These are phyloP conservation scores for Tetracladium maxilliforme DNA, from an alignment of 2,329 filamentous ascomycete species.

Conservation along the genomic window DNA sequence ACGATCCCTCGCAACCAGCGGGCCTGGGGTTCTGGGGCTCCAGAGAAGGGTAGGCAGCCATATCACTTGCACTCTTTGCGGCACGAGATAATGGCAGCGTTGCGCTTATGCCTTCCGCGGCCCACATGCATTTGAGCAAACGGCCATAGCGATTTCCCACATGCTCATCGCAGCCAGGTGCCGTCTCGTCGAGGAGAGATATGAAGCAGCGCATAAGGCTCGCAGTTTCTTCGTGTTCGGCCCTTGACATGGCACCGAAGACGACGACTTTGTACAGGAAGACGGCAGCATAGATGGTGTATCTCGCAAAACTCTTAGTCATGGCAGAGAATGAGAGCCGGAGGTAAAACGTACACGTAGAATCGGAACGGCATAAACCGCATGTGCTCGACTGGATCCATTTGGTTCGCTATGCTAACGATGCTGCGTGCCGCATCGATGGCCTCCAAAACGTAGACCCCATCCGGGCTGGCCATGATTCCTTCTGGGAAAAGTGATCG, in stretches of 20 bases:
- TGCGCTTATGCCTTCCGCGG: too few species aligned
- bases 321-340: not conserved
- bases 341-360: slow-evolving; percentile 2
- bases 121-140: slow-evolving; percentile 2
- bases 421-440: slow-evolving; percentile 6
- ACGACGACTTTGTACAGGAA: slow-evolving; percentile 2
- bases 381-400: slow-evolving; percentile 2
- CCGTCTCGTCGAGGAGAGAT: slow-evolving; percentile 1
- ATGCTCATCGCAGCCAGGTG: slow-evolving; percentile 1
- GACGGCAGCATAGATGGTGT: slow-evolving; percentile 2
- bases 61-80: too few species aligned
- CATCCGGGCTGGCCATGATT: slow-evolving; percentile 7
- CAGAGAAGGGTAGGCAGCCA: too few species aligned
- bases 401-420: slow-evolving; percentile 3
- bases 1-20: too few species aligned
- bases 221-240: slow-evolving; percentile 1
- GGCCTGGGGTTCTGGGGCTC: too few species aligned
- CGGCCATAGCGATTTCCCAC: slow-evolving; percentile 2
- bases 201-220: slow-evolving; percentile 1
- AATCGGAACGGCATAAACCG: slow-evolving; percentile 2
- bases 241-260: slow-evolving; percentile 2
- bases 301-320: slow-evolving; percentile 1
- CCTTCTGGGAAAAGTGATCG: slow-evolving; percentile 5
- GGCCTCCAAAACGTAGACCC: slow-evolving; percentile 7
- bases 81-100: too few species aligned